These are phyloP conservation scores for Coffea eugenioides DNA, from an alignment of 257 asterid genomes.

Conservation along the genomic window DNA sequence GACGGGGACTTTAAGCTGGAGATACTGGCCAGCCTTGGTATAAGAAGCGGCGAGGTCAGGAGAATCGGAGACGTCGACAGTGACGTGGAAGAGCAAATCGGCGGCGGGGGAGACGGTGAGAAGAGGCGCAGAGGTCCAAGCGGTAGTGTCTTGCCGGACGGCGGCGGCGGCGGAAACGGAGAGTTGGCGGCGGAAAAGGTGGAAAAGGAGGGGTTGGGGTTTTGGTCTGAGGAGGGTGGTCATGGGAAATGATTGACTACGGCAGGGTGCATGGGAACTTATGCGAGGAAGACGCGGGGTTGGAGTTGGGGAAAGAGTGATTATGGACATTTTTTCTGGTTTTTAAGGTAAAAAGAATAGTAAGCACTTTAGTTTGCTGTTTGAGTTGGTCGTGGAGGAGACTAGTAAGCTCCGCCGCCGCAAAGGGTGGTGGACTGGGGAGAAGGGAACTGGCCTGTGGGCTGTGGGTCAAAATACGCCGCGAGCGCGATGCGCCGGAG, in stretches of 20 bases:
- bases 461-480: not conserved
- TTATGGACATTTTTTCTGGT: constrained; percentile 43
- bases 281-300: constrained; percentile 37
- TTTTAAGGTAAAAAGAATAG: not conserved
- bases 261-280: constrained; percentile 49
- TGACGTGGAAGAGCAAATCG: constrained; percentile 57
- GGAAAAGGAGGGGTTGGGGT: constrained; percentile 35
- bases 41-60: constrained; percentile 68
- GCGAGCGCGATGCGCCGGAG: not conserved
- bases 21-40: constrained; percentile 72
- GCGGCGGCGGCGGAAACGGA: constrained; percentile 54
- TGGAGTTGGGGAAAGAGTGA: constrained; percentile 26
- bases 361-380: not conserved
- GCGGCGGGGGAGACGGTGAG: constrained; percentile 64
- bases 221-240: constrained; percentile 40
- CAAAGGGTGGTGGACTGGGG: constrained; percentile 5
- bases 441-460: constrained; percentile 3
- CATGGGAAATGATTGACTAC: constrained; percentile 34
- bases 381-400: constrained; percentile 37
- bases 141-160: constrained; percentile 43
- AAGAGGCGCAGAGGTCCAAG: constrained; percentile 59
- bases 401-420: constrained; percentile 52
- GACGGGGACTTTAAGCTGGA: constrained; percentile 63
- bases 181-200: constrained; percentile 43
- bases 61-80: constrained; percentile 73